These are phyloP conservation scores for Lathyrus tuberosus DNA, from an alignment of 306 rosid species.

Conservation along the genomic window DNA sequence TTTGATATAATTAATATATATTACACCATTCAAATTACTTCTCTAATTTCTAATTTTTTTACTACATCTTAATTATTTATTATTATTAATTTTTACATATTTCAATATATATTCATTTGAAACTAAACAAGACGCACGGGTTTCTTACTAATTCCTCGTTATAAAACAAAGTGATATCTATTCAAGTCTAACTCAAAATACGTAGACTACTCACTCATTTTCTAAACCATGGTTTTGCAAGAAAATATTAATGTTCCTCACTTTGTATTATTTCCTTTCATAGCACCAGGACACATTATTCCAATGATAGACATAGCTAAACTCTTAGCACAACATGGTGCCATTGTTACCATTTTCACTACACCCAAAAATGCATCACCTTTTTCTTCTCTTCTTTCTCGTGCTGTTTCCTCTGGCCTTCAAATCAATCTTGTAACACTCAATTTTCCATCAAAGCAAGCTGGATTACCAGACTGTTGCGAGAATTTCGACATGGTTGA, in stretches of 20 bases:
- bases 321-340: constrained; percentile 45
- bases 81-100: too few relatives aligned
- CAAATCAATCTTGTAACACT: constrained; percentile 25
- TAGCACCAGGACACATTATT: constrained; percentile 50
- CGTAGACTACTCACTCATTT: background rate
- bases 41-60: too few relatives aligned
- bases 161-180: too few relatives aligned
- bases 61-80: too few relatives aligned
- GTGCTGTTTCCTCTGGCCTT: constrained; percentile 43
- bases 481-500: constrained; percentile 55
- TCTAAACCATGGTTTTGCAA: constrained; percentile 35
- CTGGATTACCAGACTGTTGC: constrained; percentile 58
- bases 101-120: too few relatives aligned
- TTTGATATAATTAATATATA: too few relatives aligned
- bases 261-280: constrained; percentile 42
- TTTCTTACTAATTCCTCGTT: too few relatives aligned
- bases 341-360: constrained; percentile 46
- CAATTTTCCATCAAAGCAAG: constrained; percentile 41
- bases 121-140: too few relatives aligned
- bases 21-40: too few relatives aligned
- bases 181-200: background rate
- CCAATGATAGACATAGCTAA: constrained; percentile 52
- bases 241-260: constrained; percentile 24
- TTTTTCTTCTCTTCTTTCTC: constrained; percentile 39
- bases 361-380: constrained; percentile 50